These are phyloP conservation scores for Tetrahymena malaccensis DNA, from an alignment of 73 alveolate species.

Conservation along the genomic window DNA sequence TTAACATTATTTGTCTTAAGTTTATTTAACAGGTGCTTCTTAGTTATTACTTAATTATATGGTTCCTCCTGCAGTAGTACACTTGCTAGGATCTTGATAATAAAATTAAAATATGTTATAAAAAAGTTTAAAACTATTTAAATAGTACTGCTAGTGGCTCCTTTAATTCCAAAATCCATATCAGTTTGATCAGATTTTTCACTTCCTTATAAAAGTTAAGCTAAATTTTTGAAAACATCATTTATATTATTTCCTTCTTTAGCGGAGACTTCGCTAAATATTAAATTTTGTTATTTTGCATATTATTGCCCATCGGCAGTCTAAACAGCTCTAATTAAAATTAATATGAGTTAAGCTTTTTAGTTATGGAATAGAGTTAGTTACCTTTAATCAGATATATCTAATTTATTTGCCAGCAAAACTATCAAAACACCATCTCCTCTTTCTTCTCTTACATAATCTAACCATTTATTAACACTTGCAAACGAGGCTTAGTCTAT, in stretches of 20 bases:
- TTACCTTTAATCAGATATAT: conserved; percentile 58
- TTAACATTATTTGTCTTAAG: neutral
- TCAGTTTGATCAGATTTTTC: neutral
- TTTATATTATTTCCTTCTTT: conserved; percentile 38
- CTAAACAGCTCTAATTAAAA: conserved; percentile 36
- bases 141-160: neutral
- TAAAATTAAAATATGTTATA: neutral
- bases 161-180: neutral
- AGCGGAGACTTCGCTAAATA: conserved; percentile 40
- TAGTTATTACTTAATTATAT: neutral
- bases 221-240: conserved; percentile 11
- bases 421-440: conserved; percentile 83
- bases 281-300: conserved; percentile 24
- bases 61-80: neutral
- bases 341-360: neutral
- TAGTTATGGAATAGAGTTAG: neutral
- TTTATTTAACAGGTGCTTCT: neutral
- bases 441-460: conserved; percentile 58
- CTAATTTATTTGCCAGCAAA: conserved; percentile 89
- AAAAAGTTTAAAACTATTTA: neutral
- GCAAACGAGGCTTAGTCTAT: conserved; percentile 12
- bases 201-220: neutral
- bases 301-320: conserved; percentile 39
- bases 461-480: conserved; percentile 30
- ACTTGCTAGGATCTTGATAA: neutral